A percentile compares a stretch with the other conserved stretches of the same genome.
Evolutionary conservation across 2,329 filamentous ascomycete species (phyloP).

Genomic region (Alternaria gansuensis): DNA sequence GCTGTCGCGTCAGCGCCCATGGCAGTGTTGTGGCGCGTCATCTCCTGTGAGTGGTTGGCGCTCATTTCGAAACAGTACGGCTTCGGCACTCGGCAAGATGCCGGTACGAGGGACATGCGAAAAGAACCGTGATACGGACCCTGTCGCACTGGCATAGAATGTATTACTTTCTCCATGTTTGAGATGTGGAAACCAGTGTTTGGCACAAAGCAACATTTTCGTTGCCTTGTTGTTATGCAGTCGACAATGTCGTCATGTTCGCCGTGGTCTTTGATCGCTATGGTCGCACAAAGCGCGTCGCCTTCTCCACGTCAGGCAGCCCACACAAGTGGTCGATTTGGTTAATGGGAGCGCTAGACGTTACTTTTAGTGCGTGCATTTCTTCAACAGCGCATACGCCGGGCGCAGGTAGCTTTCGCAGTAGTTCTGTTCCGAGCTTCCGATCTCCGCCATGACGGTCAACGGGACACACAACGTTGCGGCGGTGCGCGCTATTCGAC

Average conservation of each 20-base stretch:
- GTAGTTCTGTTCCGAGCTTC: constrained; percentile 13
- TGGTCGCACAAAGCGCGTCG: neutral
- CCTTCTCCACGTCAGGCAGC: constrained; percentile 8
- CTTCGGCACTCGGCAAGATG: constrained; percentile 13
- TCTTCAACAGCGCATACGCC: neutral
- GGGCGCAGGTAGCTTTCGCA: constrained; percentile 6
- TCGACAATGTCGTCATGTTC: constrained; percentile 10
- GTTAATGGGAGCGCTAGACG: neutral
- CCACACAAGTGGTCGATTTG: neutral
- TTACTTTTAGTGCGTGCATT: neutral
- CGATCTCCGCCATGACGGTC: constrained; percentile 6
- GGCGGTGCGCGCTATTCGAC: constrained; percentile 7
- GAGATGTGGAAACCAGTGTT: constrained; percentile 5
- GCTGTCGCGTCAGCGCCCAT: constrained; percentile 1
- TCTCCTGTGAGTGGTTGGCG: constrained; percentile 5
- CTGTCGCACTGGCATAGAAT: constrained; percentile 5
- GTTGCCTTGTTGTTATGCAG: constrained; percentile 1
- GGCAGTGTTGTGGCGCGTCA: constrained; percentile 13
- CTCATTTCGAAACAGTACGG: constrained; percentile 8
- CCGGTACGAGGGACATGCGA: constrained; percentile 2
- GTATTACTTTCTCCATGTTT: constrained; percentile 10
- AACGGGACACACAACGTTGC: constrained; percentile 5
- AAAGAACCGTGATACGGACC: constrained; percentile 14
- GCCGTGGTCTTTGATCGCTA: neutral
- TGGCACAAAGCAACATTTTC: constrained; percentile 4